Evolutionary conservation across 495 filamentous ascomycete genomes (phyloP).

Genomic region (Annulohypoxylon stygium): DNA sequence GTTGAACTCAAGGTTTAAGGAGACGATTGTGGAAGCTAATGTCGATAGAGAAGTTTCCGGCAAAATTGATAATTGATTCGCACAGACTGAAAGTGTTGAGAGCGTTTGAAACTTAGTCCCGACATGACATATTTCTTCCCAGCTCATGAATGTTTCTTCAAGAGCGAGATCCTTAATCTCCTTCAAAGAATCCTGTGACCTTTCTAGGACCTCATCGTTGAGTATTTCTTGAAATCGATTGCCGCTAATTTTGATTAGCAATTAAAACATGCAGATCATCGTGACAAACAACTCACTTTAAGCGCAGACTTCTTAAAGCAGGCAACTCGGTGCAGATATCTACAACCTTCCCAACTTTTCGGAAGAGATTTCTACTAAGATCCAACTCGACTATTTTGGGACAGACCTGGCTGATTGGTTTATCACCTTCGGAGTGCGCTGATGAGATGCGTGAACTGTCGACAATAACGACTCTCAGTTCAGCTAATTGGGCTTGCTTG

Average conservation of each 20-base stretch:
- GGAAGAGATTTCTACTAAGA: conserved; percentile 85
- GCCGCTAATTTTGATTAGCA: conserved; percentile 64
- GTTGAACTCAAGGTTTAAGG: conserved; percentile 82
- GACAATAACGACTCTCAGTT: conserved; percentile 83
- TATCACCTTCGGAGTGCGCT: conserved; percentile 49
- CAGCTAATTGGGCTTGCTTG: conserved; percentile 79
- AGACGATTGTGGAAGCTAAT: conserved; percentile 60
- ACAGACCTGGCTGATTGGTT: conserved; percentile 62
- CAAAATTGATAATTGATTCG: conserved; percentile 62
- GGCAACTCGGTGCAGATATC: conserved; percentile 76
- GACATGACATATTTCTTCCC: conserved; percentile 73
- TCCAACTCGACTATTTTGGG: conserved; percentile 85
- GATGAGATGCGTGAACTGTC: conserved; percentile 76
- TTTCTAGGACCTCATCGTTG: conserved; percentile 53
- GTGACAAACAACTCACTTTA: conserved; percentile 69
- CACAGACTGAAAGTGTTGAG: conserved; percentile 64
- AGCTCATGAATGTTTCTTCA: conserved; percentile 77
- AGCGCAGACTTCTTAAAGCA: conserved; percentile 70
- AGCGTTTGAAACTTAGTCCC: conserved; percentile 70
- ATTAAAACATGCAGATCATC: not conserved
- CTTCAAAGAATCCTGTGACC: conserved; percentile 59
- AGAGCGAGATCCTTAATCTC: conserved; percentile 77
- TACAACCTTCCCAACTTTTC: conserved; percentile 71
- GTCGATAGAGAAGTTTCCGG: conserved; percentile 62
- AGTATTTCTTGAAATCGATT: conserved; percentile 74